Percentiles rank a stretch among this genome's conserved stretches.
phyloP scores from a whole-genome alignment of 2,329 filamentous ascomycete genomes.

The Hypoxylon sp. region DNA sequence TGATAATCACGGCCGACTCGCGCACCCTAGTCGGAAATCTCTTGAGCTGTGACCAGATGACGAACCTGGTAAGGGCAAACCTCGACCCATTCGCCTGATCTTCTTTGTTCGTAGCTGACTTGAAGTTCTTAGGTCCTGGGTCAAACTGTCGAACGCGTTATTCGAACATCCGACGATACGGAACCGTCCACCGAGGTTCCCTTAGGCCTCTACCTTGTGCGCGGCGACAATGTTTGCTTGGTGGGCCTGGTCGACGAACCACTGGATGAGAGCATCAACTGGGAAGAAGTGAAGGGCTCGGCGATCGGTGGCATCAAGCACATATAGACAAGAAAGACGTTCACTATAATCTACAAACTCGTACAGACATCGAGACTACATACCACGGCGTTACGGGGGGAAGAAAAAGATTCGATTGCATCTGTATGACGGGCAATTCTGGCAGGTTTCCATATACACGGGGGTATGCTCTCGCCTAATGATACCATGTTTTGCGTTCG shows the following conservation, averaged over 20 bases:
- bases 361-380: conserved; percentile 35
- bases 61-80: conserved; percentile 72
- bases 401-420: conserved; percentile 28
- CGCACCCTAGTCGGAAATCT: conserved; percentile 85
- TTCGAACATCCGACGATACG: conserved; percentile 82
- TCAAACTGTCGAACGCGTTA: conserved; percentile 86
- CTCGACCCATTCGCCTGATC: neutral
- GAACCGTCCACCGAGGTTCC: conserved; percentile 82
- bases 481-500: conserved; percentile 43
- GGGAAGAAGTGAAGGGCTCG: conserved; percentile 86
- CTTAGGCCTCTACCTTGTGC: conserved; percentile 88
- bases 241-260: conserved; percentile 90
- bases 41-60: conserved; percentile 86
- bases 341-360: neutral
- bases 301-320: conserved; percentile 89
- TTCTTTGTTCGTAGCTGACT: neutral
- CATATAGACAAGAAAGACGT: conserved; percentile 45
- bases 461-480: conserved; percentile 47
- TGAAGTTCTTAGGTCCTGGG: conserved; percentile 69
- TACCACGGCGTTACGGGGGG: conserved; percentile 43
- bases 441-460: conserved; percentile 34
- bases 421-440: conserved; percentile 32
- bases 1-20: conserved; percentile 91
- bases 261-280: conserved; percentile 89
- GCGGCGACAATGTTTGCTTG: conserved; percentile 92